Evolutionary conservation across 2,329 filamentous ascomycete species (phyloP).

Genomic region (Pyrenophora tritici-repentis): DNA sequence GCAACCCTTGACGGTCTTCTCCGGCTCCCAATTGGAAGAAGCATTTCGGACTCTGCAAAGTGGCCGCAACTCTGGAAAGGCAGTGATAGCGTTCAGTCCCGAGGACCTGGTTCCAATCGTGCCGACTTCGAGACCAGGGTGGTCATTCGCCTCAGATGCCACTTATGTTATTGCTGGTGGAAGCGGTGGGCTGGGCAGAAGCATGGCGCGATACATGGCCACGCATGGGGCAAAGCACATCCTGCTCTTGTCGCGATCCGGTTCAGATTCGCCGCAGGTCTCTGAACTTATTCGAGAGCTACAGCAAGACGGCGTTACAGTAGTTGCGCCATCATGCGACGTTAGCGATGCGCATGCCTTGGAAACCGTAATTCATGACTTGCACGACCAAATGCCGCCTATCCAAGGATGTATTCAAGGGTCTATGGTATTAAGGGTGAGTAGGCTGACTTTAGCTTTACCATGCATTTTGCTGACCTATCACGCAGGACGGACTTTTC

Average conservation of each 20-base stretch:
- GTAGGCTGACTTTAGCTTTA: not conserved
- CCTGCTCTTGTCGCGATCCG: not conserved
- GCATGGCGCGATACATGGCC: not conserved
- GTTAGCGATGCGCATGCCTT: not conserved
- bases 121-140: not conserved
- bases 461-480: no score
- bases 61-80: not conserved
- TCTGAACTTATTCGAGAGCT: not conserved
- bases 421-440: not conserved
- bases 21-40: not conserved
- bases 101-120: not conserved
- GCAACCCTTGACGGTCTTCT: not conserved
- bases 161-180: conserved; percentile 1
- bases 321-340: not conserved
- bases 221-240: not conserved
- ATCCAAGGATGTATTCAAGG: not conserved
- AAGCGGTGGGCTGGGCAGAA: not conserved
- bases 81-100: not conserved
- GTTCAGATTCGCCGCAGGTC: not conserved
- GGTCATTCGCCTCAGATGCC: not conserved
- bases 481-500: no score
- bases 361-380: not conserved
- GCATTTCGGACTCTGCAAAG: not conserved
- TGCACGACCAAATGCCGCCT: not conserved
- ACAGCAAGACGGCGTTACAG: not conserved